Evolutionary conservation across 2,329 filamentous ascomycete species (phyloP).

Genomic region (Blastomyces percursus): DNA sequence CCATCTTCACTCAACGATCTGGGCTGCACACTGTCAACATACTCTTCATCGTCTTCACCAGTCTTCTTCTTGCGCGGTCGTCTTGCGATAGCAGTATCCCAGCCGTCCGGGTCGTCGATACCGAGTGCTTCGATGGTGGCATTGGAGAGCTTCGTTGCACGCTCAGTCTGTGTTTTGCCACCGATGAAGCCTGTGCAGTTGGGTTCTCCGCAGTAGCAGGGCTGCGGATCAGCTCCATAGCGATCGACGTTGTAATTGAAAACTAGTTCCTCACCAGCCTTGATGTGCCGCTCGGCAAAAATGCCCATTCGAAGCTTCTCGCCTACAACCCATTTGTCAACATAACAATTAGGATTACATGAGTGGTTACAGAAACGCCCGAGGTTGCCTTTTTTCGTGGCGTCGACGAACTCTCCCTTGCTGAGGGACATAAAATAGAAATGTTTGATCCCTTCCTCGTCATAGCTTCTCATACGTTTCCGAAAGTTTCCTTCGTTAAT

Average conservation of each 20-base stretch:
- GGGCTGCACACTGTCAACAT: conserved; percentile 77
- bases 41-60: conserved; percentile 87
- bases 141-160: conserved; percentile 79
- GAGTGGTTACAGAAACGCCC: conserved; percentile 98
- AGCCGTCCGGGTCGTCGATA: conserved; percentile 83
- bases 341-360: conserved; percentile 96
- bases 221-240: conserved; percentile 92
- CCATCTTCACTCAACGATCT: conserved; percentile 69
- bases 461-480: conserved; percentile 82
- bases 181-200: conserved; percentile 97
- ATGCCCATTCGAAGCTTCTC: conserved; percentile 98
- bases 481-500: conserved; percentile 89
- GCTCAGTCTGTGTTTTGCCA: conserved; percentile 93
- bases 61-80: conserved; percentile 86
- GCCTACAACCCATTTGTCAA: conserved; percentile 98
- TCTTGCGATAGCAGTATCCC: conserved; percentile 83
- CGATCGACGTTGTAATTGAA: conserved; percentile 99
- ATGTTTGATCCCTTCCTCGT: conserved; percentile 93
- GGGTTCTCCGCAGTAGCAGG: conserved; percentile 87
- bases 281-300: conserved; percentile 76
- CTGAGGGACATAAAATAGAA: conserved; percentile 99
- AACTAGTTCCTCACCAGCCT: conserved; percentile 83
- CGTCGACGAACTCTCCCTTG: conserved; percentile 93
- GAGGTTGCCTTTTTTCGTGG: conserved; percentile 90
- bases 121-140: conserved; percentile 89